Conservation (phyloP, 176 grass and related monocot genomes). For the Triticum urartu region DNA sequence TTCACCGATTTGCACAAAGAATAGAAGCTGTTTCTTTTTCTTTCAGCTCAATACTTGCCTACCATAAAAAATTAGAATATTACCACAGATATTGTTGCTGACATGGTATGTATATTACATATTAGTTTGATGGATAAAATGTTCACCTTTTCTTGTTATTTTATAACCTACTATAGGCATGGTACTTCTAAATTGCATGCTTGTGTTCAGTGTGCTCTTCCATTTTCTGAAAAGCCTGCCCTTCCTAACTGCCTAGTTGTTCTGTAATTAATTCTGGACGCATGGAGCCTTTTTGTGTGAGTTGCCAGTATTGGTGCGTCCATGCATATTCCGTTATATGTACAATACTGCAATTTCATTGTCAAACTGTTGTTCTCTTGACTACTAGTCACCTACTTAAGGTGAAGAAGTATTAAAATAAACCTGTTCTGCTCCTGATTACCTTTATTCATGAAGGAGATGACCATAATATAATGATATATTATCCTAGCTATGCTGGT, state of each 20-base stretch:
- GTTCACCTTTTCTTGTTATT: too few relatives aligned
- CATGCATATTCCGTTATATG: background rate
- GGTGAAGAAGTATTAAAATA: constrained; percentile 32
- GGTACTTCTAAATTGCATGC: too few relatives aligned
- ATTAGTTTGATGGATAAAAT: too few relatives aligned
- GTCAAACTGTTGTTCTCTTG: background rate
- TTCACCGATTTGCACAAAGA: constrained; percentile 12
- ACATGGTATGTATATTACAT: too few relatives aligned
- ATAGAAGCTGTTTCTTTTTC: background rate
- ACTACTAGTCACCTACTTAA: background rate
- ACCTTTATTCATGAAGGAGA: constrained; percentile 63
- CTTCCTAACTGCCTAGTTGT: too few relatives aligned
- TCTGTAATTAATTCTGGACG: too few relatives aligned
- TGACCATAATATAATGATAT: constrained; percentile 98
- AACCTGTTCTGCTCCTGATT: constrained; percentile 24
- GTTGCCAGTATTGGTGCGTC: too few relatives aligned
- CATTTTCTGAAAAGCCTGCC: too few relatives aligned
- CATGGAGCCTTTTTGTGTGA: too few relatives aligned
- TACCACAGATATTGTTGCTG: background rate
- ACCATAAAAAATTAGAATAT: background rate
- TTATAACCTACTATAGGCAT: too few relatives aligned
- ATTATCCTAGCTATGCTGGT: constrained; percentile 98
- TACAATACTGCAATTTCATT: constrained; percentile 16
- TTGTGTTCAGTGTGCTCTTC: too few relatives aligned
- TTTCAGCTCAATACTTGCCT: background rate